Conservation (phyloP, 805 yeast species). For the Monosporozyma yasuniensis region DNA sequence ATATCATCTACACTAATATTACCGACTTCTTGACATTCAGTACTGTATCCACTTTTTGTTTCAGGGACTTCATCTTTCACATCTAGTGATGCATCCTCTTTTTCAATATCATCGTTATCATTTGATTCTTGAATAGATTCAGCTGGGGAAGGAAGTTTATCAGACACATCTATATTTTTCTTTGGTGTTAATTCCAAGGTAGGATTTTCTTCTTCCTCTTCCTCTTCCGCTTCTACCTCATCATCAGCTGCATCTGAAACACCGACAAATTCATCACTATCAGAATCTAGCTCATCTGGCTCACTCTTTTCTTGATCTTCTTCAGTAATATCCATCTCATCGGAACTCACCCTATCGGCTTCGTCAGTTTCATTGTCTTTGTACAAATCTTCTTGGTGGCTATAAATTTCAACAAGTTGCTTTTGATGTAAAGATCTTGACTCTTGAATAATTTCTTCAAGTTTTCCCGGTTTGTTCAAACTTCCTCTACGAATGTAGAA, state of each 20-base stretch:
- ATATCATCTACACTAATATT: conserved; percentile 4
- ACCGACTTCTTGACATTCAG: conserved; percentile 24
- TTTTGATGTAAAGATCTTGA: conserved; percentile 33
- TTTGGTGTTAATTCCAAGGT: conserved; percentile 3
- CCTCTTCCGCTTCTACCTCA: background rate
- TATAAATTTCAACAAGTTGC: conserved; percentile 14
- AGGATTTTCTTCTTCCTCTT: conserved; percentile 5
- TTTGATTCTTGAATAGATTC: conserved; percentile 4
- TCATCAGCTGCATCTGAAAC: background rate
- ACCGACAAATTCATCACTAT: background rate
- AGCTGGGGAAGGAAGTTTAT: background rate
- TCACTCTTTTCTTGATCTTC: conserved; percentile 7
- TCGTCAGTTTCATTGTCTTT: conserved; percentile 17
- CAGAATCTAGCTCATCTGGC: background rate
- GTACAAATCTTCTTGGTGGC: conserved; percentile 22
- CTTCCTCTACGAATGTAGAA: conserved; percentile 58
- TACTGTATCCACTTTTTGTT: conserved; percentile 8
- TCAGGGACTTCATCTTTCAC: background rate
- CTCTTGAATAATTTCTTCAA: conserved; percentile 31
- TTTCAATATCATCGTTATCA: conserved; percentile 5
- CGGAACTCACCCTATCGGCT: conserved; percentile 9
- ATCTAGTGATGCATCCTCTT: background rate
- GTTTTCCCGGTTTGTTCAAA: conserved; percentile 33
- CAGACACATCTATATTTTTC: background rate
- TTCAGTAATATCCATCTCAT: conserved; percentile 5